Conservation (phyloP, 306 rosid genomes). For the Phaseolus lunatus region DNA sequence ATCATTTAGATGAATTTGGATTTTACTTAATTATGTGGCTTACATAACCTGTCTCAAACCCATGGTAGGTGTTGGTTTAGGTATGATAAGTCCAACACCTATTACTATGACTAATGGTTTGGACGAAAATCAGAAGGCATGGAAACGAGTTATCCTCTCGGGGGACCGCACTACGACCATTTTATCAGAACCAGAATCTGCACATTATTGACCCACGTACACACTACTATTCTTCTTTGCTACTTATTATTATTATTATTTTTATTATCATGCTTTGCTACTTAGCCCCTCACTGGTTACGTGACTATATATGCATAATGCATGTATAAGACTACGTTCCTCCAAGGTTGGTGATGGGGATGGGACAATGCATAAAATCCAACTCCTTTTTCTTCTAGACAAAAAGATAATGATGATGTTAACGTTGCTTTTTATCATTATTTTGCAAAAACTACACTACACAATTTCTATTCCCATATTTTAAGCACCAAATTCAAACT, state of each 20-base stretch:
- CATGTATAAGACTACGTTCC: conserved; percentile 46
- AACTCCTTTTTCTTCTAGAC: neutral
- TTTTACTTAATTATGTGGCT: neutral
- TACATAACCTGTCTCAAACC: conserved; percentile 4
- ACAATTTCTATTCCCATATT: neutral
- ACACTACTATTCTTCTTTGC: neutral
- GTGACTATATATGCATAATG: conserved; percentile 53
- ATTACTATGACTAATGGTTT: neutral
- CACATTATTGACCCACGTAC: conserved; percentile 24
- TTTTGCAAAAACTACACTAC: neutral
- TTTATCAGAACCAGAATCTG: conserved; percentile 35
- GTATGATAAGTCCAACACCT: conserved; percentile 6
- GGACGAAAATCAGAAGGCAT: conserved; percentile 23
- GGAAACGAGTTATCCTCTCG: neutral
- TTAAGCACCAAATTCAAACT: neutral
- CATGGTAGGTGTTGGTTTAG: neutral
- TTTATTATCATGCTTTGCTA: neutral
- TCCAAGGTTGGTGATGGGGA: conserved; percentile 41
- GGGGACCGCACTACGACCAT: conserved; percentile 42
- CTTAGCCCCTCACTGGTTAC: conserved; percentile 17
- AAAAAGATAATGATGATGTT: neutral
- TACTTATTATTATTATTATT: neutral
- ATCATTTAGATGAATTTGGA: neutral
- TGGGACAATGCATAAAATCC: conserved; percentile 34
- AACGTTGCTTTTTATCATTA: neutral